phyloP scores from a whole-genome alignment of 768 basidiomycete species.

The Tylopilus sp. region DNA sequence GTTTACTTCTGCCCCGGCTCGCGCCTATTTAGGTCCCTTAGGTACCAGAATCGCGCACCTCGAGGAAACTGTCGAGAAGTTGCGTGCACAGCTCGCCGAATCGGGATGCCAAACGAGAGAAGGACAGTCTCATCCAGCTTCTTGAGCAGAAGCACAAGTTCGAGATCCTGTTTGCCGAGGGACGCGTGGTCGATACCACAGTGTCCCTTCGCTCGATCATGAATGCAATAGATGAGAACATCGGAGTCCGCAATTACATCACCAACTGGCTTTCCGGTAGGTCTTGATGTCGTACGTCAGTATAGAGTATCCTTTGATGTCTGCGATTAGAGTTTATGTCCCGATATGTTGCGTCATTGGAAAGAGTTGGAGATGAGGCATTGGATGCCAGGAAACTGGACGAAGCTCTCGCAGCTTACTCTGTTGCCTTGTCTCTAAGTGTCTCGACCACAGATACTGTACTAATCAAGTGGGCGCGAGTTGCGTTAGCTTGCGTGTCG shows the following conservation, averaged over 20 bases:
- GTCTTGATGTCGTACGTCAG: background rate
- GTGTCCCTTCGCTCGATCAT: background rate
- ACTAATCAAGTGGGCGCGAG: background rate
- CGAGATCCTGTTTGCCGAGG: background rate
- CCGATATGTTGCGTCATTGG: background rate
- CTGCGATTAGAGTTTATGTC: background rate
- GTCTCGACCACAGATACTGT: background rate
- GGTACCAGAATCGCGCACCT: background rate
- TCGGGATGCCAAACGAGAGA: background rate
- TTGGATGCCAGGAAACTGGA: background rate
- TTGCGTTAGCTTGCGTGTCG: background rate
- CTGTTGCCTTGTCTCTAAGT: background rate
- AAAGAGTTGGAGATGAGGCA: background rate
- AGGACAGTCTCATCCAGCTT: background rate
- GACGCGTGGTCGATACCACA: background rate
- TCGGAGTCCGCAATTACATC: background rate
- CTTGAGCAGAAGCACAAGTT: background rate
- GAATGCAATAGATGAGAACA: background rate
- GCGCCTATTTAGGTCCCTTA: background rate
- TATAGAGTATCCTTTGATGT: background rate
- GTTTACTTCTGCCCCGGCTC: background rate
- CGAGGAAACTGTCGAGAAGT: background rate
- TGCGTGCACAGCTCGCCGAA: background rate
- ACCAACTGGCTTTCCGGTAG: background rate
- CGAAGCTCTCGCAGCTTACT: conserved; percentile 1